phyloP scores from a whole-genome alignment of 2,329 filamentous ascomycete genomes.

The Fusarium anthophilum region DNA sequence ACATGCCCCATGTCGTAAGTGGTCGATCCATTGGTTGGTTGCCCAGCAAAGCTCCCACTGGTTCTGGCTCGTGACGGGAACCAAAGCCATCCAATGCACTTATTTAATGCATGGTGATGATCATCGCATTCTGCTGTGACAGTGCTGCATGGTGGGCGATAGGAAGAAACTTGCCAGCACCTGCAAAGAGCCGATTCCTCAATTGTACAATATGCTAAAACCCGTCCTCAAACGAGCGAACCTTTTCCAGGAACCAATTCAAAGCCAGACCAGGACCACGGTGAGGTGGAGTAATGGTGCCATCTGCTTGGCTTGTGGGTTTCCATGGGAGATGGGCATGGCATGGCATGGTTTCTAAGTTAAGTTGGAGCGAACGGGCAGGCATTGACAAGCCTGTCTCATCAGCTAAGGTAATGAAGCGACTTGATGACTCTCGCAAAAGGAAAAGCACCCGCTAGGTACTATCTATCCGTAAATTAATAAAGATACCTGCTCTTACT shows the following conservation, averaged over 20 bases:
- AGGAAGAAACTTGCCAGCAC: slow-evolving; percentile 3
- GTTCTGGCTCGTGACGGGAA: neutral
- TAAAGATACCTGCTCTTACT: slow-evolving; percentile 1
- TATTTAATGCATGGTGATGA: slow-evolving; percentile 3
- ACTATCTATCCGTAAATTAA: slow-evolving; percentile 1
- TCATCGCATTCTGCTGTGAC: slow-evolving; percentile 15
- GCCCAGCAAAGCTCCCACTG: slow-evolving; percentile 10
- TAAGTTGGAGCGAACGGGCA: slow-evolving; percentile 9
- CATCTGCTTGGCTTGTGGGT: slow-evolving; percentile 37
- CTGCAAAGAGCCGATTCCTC: slow-evolving; percentile 1
- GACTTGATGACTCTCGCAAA: slow-evolving; percentile 19
- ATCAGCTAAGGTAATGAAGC: slow-evolving; percentile 22
- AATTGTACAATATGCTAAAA: neutral
- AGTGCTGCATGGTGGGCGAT: slow-evolving; percentile 11
- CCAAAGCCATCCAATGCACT: neutral
- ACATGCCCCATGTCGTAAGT: slow-evolving; percentile 7
- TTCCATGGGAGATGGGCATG: slow-evolving; percentile 29
- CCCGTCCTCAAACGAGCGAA: slow-evolving; percentile 20
- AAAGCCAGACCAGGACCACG: slow-evolving; percentile 37
- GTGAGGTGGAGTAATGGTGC: slow-evolving; percentile 44
- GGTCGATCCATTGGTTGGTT: slow-evolving; percentile 26
- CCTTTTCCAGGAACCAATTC: slow-evolving; percentile 26
- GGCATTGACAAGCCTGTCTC: slow-evolving; percentile 31
- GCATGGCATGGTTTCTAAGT: slow-evolving; percentile 2
- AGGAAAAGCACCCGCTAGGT: slow-evolving; percentile 25